phyloP scores from a whole-genome alignment of 78 protist genomes.

The Dictyostelium intermedium region DNA sequence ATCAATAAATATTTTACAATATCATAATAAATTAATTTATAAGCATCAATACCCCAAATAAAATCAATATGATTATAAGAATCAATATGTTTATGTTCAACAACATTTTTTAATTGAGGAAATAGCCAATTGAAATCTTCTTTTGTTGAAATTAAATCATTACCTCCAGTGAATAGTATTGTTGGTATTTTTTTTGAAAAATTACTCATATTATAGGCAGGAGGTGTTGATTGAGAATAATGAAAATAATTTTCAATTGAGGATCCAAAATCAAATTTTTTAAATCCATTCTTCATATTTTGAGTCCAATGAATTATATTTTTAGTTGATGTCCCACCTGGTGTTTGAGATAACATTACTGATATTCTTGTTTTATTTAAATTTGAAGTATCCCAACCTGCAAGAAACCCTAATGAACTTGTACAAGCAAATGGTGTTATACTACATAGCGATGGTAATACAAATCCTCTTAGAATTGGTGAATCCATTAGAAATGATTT shows the following conservation, averaged over 20 bases:
- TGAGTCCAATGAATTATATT: slow-evolving; percentile 66
- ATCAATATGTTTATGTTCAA: not conserved
- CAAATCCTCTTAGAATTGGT: not conserved
- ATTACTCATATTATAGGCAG: not conserved
- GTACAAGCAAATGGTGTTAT: not conserved
- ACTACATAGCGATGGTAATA: not conserved
- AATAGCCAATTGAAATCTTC: not conserved
- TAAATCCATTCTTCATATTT: not conserved
- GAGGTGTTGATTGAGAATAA: not conserved
- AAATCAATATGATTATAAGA: slow-evolving; percentile 44
- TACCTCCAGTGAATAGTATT: not conserved
- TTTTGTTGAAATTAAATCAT: slow-evolving; percentile 24
- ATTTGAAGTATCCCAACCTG: not conserved
- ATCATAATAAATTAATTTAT: not conserved
- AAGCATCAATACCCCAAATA: slow-evolving; percentile 39
- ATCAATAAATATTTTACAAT: not conserved
- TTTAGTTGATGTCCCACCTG: slow-evolving; percentile 35
- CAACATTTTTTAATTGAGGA: not conserved
- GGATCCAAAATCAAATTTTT: slow-evolving; percentile 1
- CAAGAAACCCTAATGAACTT: not conserved
- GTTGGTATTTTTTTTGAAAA: not conserved
- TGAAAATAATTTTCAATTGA: not conserved
- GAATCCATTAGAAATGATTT: not conserved
- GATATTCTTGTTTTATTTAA: not conserved
- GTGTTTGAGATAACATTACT: not conserved